phyloP scores from a whole-genome alignment of 2,329 filamentous ascomycete genomes.

The Aspergillus clavatus region DNA sequence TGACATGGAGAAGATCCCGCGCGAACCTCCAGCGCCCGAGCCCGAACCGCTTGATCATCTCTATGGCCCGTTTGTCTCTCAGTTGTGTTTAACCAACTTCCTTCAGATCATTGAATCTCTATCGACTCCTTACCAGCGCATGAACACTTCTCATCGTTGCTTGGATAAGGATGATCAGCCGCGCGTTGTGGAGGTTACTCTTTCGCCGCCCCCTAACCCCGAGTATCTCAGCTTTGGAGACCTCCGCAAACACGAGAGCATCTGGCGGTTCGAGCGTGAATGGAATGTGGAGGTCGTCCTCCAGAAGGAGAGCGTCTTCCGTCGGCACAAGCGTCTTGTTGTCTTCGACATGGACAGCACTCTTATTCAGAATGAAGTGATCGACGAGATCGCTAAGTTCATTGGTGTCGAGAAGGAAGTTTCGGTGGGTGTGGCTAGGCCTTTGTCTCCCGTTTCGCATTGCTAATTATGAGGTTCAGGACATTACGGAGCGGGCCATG shows the following conservation, averaged over 20 bases:
- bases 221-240: slow-evolving; percentile 55
- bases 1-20: slow-evolving; percentile 50
- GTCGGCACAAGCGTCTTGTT: slow-evolving; percentile 76
- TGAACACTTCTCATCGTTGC: slow-evolving; percentile 45
- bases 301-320: slow-evolving; percentile 67
- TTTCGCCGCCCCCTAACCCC: slow-evolving; percentile 47
- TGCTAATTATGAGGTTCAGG: slow-evolving; percentile 30
- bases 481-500: slow-evolving; percentile 92
- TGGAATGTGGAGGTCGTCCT: slow-evolving; percentile 84
- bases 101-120: slow-evolving; percentile 48
- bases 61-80: slow-evolving; percentile 51
- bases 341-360: slow-evolving; percentile 99
- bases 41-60: slow-evolving; percentile 53
- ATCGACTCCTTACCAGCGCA: slow-evolving; percentile 46
- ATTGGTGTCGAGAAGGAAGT: slow-evolving; percentile 79
- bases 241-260: slow-evolving; percentile 71
- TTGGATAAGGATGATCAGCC: slow-evolving; percentile 46
- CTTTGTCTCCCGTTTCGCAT: neutral
- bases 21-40: slow-evolving; percentile 51
- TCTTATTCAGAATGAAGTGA: slow-evolving; percentile 93
- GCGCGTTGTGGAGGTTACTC: slow-evolving; percentile 50
- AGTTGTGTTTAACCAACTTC: slow-evolving; percentile 54
- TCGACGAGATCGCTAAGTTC: slow-evolving; percentile 85
- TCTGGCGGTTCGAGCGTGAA: slow-evolving; percentile 79
- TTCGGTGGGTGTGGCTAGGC: slow-evolving; percentile 46